These are phyloP conservation scores for Allium cepa DNA, from an alignment of 106 monocot genomes.

Conservation along the genomic window DNA sequence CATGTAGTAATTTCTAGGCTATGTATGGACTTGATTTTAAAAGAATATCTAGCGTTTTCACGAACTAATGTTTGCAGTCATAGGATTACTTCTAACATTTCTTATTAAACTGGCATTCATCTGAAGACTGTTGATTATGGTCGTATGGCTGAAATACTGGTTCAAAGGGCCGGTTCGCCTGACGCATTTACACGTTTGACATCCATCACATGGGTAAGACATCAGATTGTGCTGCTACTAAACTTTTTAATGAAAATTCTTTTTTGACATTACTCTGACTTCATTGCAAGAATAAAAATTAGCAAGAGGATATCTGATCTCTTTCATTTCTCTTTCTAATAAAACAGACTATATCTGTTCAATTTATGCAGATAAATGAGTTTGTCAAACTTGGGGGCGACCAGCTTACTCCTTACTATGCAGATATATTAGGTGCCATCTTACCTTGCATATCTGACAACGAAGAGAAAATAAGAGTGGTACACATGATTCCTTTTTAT, in stretches of 20 bases:
- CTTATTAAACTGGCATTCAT: conserved; percentile 7
- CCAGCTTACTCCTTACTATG: conserved; percentile 19
- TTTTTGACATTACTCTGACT: not conserved
- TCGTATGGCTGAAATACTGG: conserved; percentile 99
- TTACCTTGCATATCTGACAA: conserved; percentile 95
- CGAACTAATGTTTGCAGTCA: not conserved
- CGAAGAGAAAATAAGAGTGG: conserved; percentile 75
- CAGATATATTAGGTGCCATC: conserved; percentile 57
- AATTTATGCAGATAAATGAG: conserved; percentile 76
- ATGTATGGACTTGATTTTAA: not conserved
- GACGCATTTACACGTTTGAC: conserved; percentile 96
- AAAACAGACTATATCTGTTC: not conserved
- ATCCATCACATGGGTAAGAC: conserved; percentile 87
- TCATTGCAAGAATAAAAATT: not conserved
- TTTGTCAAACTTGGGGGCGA: conserved; percentile 94
- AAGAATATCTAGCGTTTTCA: not conserved
- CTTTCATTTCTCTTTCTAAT: no score
- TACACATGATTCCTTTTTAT: conserved; percentile 2
- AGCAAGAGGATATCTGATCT: no score
- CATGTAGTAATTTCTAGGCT: not conserved
- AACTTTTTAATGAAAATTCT: not conserved
- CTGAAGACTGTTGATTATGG: conserved; percentile 99
- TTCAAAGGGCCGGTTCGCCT: conserved; percentile 69
- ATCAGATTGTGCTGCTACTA: not conserved
- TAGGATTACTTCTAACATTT: not conserved